Conservation (phyloP, 75 land plant genomes). For the Cryptomeria japonica region DNA sequence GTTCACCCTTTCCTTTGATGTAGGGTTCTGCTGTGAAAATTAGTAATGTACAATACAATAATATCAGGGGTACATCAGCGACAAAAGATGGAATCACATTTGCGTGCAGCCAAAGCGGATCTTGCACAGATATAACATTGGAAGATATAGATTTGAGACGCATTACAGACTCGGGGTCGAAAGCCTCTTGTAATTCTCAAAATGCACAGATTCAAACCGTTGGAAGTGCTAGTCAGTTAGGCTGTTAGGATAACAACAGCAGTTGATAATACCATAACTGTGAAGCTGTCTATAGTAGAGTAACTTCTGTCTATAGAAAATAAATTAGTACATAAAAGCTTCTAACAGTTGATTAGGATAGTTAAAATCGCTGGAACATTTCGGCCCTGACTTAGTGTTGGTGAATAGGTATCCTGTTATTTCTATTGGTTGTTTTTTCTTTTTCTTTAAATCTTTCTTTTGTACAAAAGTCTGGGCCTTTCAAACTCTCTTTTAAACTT, state of each 20-base stretch:
- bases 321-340: too few relatives aligned
- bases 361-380: too few relatives aligned
- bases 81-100: slow-evolving; percentile 23
- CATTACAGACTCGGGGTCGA: not conserved
- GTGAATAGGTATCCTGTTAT: too few relatives aligned
- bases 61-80: slow-evolving; percentile 44
- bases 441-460: too few relatives aligned
- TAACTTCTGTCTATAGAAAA: too few relatives aligned
- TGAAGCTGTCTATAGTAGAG: too few relatives aligned
- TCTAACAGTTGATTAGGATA: too few relatives aligned
- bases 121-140: slow-evolving; percentile 7
- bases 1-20: not conserved
- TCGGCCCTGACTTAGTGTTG: too few relatives aligned
- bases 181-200: not conserved
- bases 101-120: slow-evolving; percentile 29
- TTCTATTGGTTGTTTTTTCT: too few relatives aligned
- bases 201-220: not conserved
- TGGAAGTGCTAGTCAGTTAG: not conserved
- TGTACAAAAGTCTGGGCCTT: too few relatives aligned
- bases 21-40: slow-evolving; percentile 44
- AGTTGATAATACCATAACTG: too few relatives aligned
- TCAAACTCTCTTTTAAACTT: too few relatives aligned
- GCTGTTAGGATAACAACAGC: not conserved
- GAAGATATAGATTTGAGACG: not conserved
- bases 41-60: slow-evolving; percentile 28